Percentiles rank a stretch among this genome's conserved stretches.
Evolutionary conservation across 2,329 filamentous ascomycete species (phyloP).

Genomic region (Neopestalotiopsis rosae): DNA sequence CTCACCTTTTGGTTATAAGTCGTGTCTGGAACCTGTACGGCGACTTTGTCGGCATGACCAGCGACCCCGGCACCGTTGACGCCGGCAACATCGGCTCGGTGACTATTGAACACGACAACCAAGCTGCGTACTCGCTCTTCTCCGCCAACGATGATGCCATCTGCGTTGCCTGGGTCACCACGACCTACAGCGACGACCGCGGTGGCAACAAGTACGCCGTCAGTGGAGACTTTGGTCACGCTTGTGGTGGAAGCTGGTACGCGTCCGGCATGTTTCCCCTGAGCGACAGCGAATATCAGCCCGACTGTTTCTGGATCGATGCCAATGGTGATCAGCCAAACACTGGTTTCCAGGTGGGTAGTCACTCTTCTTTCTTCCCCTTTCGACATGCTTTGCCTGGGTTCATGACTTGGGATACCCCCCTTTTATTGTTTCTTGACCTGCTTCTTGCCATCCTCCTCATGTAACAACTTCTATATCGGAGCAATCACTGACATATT

Average conservation of each 20-base stretch:
- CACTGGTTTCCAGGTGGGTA: background rate
- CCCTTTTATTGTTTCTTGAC: too few species aligned
- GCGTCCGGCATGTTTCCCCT: conserved; percentile 29
- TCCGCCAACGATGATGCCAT: conserved; percentile 32
- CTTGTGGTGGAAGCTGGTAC: conserved; percentile 32
- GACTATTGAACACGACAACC: conserved; percentile 20
- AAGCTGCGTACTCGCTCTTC: conserved; percentile 33
- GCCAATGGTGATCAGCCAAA: background rate
- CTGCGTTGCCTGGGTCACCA: conserved; percentile 28
- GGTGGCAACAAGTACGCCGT: conserved; percentile 27
- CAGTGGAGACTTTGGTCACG: conserved; percentile 31
- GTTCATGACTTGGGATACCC: too few species aligned
- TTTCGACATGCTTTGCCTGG: too few species aligned
- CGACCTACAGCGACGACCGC: conserved; percentile 23
- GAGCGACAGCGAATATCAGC: conserved; percentile 23
- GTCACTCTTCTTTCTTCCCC: too few species aligned
- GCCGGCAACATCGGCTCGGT: conserved; percentile 14
- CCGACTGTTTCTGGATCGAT: conserved; percentile 12
- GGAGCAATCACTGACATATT: too few species aligned
- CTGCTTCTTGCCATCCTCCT: too few species aligned
- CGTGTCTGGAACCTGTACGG: too few species aligned
- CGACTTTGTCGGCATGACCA: too few species aligned
- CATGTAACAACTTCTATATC: too few species aligned
- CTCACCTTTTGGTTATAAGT: too few species aligned
- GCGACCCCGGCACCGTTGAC: too few species aligned